Percentiles rank a stretch among this genome's conserved stretches.
These are phyloP conservation scores for Farysia itapuensis DNA, from an alignment of 1,284 basidiomycete genomes.

Conservation along the genomic window DNA sequence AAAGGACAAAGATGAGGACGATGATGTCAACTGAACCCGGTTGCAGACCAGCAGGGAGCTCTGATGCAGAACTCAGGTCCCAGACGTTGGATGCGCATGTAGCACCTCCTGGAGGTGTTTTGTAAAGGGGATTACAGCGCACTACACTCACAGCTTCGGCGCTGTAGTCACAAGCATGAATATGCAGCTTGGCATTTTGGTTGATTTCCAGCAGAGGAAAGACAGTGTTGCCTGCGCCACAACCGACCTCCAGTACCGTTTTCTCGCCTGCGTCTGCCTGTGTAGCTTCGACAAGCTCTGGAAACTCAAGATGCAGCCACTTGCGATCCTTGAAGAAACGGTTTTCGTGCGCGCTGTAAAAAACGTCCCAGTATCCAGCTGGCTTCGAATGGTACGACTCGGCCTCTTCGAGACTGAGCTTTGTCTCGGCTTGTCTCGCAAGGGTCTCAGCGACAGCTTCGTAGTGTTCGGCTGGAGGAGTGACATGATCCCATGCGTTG, in stretches of 20 bases:
- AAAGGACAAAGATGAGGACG: conserved; percentile 91
- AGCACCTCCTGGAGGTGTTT: conserved; percentile 10
- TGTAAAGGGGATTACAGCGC: conserved; percentile 62
- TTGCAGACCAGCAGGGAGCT: conserved; percentile 28
- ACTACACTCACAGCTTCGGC: conserved; percentile 87
- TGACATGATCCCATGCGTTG: conserved; percentile 58
- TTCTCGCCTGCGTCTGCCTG: conserved; percentile 18
- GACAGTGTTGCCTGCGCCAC: conserved; percentile 78
- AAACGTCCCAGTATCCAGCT: conserved; percentile 51
- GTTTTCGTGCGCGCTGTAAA: conserved; percentile 53
- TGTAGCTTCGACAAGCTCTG: conserved; percentile 49
- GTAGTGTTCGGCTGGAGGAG: conserved; percentile 42
- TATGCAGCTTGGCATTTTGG: conserved; percentile 75
- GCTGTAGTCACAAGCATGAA: conserved; percentile 87
- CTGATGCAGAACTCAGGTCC: conserved; percentile 70
- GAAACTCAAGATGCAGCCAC: conserved; percentile 57
- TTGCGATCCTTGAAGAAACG: conserved; percentile 57
- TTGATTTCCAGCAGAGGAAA: conserved; percentile 84
- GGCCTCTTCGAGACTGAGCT: conserved; percentile 38
- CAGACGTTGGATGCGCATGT: conserved; percentile 80
- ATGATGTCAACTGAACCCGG: conserved; percentile 75
- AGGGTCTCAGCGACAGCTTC: conserved; percentile 28
- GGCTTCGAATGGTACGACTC: conserved; percentile 40
- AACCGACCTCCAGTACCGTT: conserved; percentile 54
- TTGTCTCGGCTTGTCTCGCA: conserved; percentile 39